A percentile compares a stretch with the other conserved stretches of the same genome.
Conservation (phyloP, 345 rosid species). For the Geranium brycei region DNA sequence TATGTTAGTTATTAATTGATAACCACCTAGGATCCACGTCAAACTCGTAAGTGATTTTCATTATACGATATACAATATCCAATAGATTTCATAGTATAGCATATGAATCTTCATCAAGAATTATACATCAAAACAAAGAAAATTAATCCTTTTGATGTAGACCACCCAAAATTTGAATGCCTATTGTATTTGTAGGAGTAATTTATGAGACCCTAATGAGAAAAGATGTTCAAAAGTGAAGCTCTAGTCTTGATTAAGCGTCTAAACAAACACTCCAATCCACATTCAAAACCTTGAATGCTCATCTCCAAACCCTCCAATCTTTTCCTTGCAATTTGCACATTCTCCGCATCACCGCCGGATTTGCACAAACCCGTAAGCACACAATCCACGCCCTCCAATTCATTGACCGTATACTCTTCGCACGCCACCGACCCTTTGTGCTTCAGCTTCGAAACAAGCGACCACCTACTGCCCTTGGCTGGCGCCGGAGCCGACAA, state of each 20-base stretch:
- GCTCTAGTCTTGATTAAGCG: slow-evolving; percentile 51
- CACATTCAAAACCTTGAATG: slow-evolving; percentile 35
- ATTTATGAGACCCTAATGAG: slow-evolving; percentile 19
- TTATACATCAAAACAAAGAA: too few species aligned
- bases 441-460: slow-evolving; percentile 32
- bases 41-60: too few species aligned
- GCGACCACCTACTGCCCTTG: slow-evolving; percentile 21
- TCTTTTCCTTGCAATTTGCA: slow-evolving; percentile 20
- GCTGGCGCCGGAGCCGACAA: not conserved
- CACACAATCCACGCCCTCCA: slow-evolving; percentile 32
- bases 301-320: slow-evolving; percentile 35
- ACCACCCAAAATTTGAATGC: not conserved
- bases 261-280: slow-evolving; percentile 45
- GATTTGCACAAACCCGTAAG: slow-evolving; percentile 10
- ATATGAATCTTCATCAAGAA: too few species aligned
- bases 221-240: slow-evolving; percentile 52
- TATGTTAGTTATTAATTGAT: too few species aligned
- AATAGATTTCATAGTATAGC: too few species aligned
- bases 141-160: too few species aligned
- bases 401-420: slow-evolving; percentile 22
- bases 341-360: slow-evolving; percentile 6
- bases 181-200: not conserved
- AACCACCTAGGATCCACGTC: too few species aligned
- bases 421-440: slow-evolving; percentile 20
- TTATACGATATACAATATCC: too few species aligned